These are phyloP conservation scores for Dendryphion nanum DNA, from an alignment of 2,329 filamentous ascomycete species.

Conservation along the genomic window DNA sequence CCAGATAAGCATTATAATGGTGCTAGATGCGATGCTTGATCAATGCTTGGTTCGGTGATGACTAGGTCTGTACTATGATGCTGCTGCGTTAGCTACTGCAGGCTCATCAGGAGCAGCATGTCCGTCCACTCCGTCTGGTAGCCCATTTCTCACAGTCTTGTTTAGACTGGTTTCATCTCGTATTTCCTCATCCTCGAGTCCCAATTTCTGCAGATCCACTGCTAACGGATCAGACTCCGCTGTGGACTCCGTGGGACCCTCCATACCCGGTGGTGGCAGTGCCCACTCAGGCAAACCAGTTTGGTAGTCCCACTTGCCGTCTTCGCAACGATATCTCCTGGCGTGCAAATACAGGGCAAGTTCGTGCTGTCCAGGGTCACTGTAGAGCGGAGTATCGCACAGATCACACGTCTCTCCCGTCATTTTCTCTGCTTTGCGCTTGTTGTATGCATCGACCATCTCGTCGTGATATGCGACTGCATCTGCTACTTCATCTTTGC, in stretches of 20 bases:
- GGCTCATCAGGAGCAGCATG: no score
- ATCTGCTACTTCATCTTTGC: constrained; percentile 87
- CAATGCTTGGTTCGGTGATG: no score
- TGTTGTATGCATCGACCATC: constrained; percentile 87
- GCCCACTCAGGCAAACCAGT: constrained; percentile 86
- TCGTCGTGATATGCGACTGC: constrained; percentile 92
- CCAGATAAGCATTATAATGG: no score
- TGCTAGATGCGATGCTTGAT: no score
- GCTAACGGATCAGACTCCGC: constrained; percentile 47
- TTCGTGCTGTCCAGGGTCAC: constrained; percentile 86
- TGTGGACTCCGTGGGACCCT: constrained; percentile 68
- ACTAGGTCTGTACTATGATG: no score
- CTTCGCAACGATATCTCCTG: constrained; percentile 79
- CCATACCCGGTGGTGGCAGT: constrained; percentile 69
- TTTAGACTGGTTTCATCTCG: background rate
- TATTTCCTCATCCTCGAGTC: constrained; percentile 24
- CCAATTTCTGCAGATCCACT: constrained; percentile 44
- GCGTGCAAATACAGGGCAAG: constrained; percentile 93
- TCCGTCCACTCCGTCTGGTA: no score
- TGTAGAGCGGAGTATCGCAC: constrained; percentile 87
- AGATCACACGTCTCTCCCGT: constrained; percentile 78
- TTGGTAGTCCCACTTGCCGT: constrained; percentile 82
- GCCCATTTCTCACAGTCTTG: no score
- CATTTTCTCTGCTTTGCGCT: constrained; percentile 88
- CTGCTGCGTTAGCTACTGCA: no score